Evolutionary conservation across 495 filamentous ascomycete genomes (phyloP).

Genomic region (Neurospora sublineolata): DNA sequence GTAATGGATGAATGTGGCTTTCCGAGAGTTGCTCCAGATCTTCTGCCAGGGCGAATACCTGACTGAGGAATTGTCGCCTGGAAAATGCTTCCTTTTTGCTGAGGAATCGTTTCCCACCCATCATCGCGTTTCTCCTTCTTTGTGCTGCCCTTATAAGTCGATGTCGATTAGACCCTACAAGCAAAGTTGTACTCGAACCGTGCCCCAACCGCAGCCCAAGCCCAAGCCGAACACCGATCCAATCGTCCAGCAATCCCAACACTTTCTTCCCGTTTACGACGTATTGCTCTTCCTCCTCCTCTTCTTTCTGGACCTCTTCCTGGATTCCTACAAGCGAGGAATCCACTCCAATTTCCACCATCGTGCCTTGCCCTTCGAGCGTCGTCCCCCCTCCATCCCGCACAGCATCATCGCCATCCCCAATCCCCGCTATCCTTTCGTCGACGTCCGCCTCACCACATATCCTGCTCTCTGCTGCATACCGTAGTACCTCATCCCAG

Average conservation of each 20-base stretch:
- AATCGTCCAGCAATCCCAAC: neutral
- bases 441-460: neutral
- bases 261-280: neutral
- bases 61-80: constrained; percentile 6
- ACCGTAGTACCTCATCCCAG: neutral
- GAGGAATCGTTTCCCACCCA: neutral
- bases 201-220: neutral
- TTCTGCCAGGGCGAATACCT: constrained; percentile 11
- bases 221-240: neutral
- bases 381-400: neutral
- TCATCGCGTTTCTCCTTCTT: neutral
- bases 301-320: neutral
- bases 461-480: neutral
- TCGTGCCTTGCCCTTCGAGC: neutral
- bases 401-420: neutral
- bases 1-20: constrained; percentile 12
- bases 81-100: neutral
- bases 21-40: constrained; percentile 17
- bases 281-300: neutral
- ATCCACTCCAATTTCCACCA: neutral
- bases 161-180: neutral
- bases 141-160: neutral
- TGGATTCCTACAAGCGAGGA: neutral
- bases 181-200: neutral
- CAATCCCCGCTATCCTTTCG: neutral